A percentile compares a stretch with the other conserved stretches of the same genome.
phyloP scores from a whole-genome alignment of 306 rosid species.

The Medicago arabica region DNA sequence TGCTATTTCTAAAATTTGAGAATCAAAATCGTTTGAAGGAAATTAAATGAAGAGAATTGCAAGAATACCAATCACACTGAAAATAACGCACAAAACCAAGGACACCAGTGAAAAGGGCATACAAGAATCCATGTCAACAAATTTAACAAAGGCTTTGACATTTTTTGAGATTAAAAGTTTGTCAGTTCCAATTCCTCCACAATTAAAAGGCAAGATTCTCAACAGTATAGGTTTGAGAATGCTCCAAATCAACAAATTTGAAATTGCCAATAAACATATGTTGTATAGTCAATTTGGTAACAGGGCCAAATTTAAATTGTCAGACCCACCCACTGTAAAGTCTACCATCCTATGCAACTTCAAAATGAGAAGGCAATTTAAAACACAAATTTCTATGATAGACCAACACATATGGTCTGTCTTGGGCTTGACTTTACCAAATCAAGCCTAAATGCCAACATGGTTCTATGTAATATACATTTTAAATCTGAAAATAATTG shows the following conservation, averaged over 20 bases:
- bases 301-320: neutral
- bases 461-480: neutral
- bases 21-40: constrained; percentile 2
- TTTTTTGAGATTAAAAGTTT: constrained; percentile 9
- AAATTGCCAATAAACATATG: neutral
- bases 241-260: neutral
- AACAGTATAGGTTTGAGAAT: constrained; percentile 2
- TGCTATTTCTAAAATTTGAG: neutral
- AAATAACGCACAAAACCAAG: constrained; percentile 18
- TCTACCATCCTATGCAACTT: constrained; percentile 15
- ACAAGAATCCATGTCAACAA: constrained; percentile 1
- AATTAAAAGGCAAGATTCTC: constrained; percentile 20
- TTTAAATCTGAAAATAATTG: neutral
- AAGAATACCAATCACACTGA: constrained; percentile 5
- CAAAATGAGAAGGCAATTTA: neutral
- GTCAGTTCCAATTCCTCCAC: constrained; percentile 6
- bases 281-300: neutral
- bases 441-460: constrained; percentile 5
- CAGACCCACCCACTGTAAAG: neutral
- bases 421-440: neutral
- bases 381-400: constrained; percentile 1
- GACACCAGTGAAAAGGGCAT: neutral
- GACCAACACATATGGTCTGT: neutral
- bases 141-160: constrained; percentile 17
- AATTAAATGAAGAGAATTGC: constrained; percentile 17